Evolutionary conservation across 805 yeast genomes (phyloP).

Genomic region (Pichia phayaonensis): DNA sequence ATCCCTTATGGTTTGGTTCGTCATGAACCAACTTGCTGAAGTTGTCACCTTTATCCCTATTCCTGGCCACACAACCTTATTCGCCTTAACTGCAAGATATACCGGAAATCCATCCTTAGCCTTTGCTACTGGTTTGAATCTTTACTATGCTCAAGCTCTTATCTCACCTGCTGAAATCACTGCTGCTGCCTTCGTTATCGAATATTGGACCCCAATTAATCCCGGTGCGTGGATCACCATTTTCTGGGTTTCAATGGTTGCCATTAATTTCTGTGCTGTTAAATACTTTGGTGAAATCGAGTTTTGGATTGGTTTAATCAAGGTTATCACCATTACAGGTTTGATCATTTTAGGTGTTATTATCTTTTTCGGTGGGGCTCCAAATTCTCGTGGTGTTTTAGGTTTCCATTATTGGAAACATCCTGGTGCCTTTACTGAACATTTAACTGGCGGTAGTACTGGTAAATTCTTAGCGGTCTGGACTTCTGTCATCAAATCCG

Average conservation of each 20-base stretch:
- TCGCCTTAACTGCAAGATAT: slow-evolving; percentile 23
- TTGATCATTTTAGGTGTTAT: slow-evolving; percentile 47
- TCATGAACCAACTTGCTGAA: slow-evolving; percentile 59
- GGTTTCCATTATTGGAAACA: slow-evolving; percentile 65
- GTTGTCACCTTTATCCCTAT: slow-evolving; percentile 55
- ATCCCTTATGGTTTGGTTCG: slow-evolving; percentile 56
- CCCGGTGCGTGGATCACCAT: slow-evolving; percentile 56
- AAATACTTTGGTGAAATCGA: slow-evolving; percentile 40
- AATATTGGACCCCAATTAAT: slow-evolving; percentile 48
- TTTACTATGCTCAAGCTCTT: slow-evolving; percentile 27
- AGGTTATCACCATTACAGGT: slow-evolving; percentile 58
- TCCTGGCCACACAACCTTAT: slow-evolving; percentile 39
- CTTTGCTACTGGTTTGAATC: slow-evolving; percentile 32
- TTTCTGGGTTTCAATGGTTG: slow-evolving; percentile 38
- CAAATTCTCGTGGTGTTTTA: slow-evolving; percentile 40
- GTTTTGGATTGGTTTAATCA: slow-evolving; percentile 60
- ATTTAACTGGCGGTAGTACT: slow-evolving; percentile 42
- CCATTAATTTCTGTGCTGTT: slow-evolving; percentile 41
- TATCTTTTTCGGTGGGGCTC: slow-evolving; percentile 60
- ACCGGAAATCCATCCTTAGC: slow-evolving; percentile 23
- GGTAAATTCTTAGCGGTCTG: slow-evolving; percentile 60
- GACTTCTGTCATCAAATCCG: slow-evolving; percentile 55
- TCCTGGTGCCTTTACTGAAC: slow-evolving; percentile 40
- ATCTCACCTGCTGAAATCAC: slow-evolving; percentile 44
- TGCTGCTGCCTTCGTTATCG: slow-evolving; percentile 53